Evolutionary conservation across 495 filamentous ascomycete species (phyloP), one percentile per base, ranked within the genome.

Genomic region (Penicillium angulare): DNA sequence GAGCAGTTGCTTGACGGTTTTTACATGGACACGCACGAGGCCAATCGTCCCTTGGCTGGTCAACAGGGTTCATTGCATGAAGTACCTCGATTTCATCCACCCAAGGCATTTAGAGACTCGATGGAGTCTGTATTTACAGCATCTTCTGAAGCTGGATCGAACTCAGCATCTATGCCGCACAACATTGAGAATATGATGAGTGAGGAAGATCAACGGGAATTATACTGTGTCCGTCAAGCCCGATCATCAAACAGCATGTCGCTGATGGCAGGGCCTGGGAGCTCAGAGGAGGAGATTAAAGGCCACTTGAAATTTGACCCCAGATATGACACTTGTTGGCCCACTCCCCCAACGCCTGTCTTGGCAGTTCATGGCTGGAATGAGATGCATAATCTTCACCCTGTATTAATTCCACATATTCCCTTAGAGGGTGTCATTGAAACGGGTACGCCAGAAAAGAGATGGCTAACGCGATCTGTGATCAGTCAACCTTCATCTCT

Each of bases 121-220:
- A 82, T 85, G 46, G 92, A 97, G 34, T 91, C 86, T 33, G 70
- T 81, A 22, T 63, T 82, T 42, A 89, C 43, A 12, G 50, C 16
- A 13, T 63, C 86, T 0, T 74, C 68, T 0, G 77, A 75, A 13
- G 86, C 81, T 3, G 80, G 73, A 3, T 75, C 67, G 36, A 82
- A 83, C 52, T 87, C 85, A 0, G 75, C 93, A 17, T 86, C 84
- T 56, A 65, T 88, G 58, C 90, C 92, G 2, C 78, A 81, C 17
- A 80, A 85, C 31, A 87, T 96, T 7, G 92, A 96, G 53, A 90
- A 82, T 62, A 79, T 95, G 55, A 87, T 93, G 83, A 86, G 81
- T 32, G 86, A 87, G 18, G 86, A 91, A 66, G 87, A 91, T 56
- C 74, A 81, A 23, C 77, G 75, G 51, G 91, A 88, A 60, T 84